Percentiles rank a stretch among this genome's conserved stretches.
These are phyloP conservation scores for Erysimum pusillum DNA, from an alignment of 441 rosid genomes.

Conservation along the genomic window DNA sequence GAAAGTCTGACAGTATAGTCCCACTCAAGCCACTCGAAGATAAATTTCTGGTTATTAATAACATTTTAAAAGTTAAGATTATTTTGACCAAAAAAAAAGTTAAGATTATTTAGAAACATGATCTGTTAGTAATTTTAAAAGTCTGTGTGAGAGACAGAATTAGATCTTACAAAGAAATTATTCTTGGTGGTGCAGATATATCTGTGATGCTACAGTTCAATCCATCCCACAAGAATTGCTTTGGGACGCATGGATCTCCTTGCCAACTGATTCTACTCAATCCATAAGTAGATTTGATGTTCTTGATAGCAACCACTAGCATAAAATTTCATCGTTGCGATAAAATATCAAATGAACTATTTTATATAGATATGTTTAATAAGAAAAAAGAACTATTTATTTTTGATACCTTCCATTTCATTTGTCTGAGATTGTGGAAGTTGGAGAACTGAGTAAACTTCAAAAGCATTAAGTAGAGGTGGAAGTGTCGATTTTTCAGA, in stretches of 20 bases:
- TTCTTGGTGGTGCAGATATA: slow-evolving; percentile 23
- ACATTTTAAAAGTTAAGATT: neutral
- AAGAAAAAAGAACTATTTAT: neutral
- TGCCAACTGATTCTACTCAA: slow-evolving; percentile 46
- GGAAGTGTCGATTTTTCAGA: slow-evolving; percentile 48
- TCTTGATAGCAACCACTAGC: slow-evolving; percentile 38
- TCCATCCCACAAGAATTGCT: slow-evolving; percentile 49
- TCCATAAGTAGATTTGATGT: slow-evolving; percentile 18
- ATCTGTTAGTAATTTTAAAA: neutral
- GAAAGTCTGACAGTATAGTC: slow-evolving; percentile 4
- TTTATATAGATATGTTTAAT: neutral
- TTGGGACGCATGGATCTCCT: slow-evolving; percentile 60
- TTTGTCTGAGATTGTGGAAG: slow-evolving; percentile 34
- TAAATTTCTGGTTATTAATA: slow-evolving; percentile 32
- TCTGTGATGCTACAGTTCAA: slow-evolving; percentile 43
- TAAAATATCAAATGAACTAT: neutral
- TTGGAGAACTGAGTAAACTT: slow-evolving; percentile 50
- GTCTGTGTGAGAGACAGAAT: neutral
- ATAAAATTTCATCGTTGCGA: neutral
- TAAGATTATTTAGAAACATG: neutral
- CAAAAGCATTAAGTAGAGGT: slow-evolving; percentile 51
- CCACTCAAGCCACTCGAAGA: slow-evolving; percentile 42
- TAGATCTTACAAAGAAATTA: slow-evolving; percentile 28
- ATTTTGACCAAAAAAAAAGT: too few relatives aligned
- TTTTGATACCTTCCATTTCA: slow-evolving; percentile 30